Percentiles rank a stretch among this genome's conserved stretches.
Evolutionary conservation across 2,329 filamentous ascomycete genomes (phyloP).

Genomic region (Fusarium nisikadoi): DNA sequence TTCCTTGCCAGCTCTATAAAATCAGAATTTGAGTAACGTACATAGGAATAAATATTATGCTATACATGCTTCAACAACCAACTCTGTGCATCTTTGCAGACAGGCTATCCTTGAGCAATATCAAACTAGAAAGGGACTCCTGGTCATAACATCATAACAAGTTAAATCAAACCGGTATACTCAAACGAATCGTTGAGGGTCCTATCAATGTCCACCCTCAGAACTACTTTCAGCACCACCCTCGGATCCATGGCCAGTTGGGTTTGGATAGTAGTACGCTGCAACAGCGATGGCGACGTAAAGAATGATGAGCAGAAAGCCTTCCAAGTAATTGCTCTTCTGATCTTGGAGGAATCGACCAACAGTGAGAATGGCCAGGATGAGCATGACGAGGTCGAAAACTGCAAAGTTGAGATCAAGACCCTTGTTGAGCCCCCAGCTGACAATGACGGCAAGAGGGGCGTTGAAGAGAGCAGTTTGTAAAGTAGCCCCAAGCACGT

Average conservation of each 20-base stretch:
- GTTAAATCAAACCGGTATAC: not conserved
- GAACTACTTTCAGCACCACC: slow-evolving; percentile 4
- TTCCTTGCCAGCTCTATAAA: not conserved
- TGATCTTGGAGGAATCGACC: slow-evolving; percentile 88
- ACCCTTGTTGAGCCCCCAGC: slow-evolving; percentile 76
- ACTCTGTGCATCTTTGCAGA: not conserved
- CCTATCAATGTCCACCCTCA: slow-evolving; percentile 25
- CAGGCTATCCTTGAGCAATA: not conserved
- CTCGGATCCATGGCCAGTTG: slow-evolving; percentile 24
- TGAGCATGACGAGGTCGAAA: slow-evolving; percentile 84
- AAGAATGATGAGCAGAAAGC: slow-evolving; percentile 78
- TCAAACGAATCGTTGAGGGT: not conserved
- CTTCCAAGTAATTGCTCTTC: slow-evolving; percentile 92
- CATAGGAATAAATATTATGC: not conserved
- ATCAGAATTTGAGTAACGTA: not conserved
- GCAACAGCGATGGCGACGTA: slow-evolving; percentile 70
- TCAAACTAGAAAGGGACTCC: slow-evolving; percentile 4
- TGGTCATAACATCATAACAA: slow-evolving; percentile 22
- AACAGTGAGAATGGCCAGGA: slow-evolving; percentile 86
- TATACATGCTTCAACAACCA: slow-evolving; percentile 1
- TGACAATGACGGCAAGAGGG: slow-evolving; percentile 83
- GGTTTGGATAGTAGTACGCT: slow-evolving; percentile 66
- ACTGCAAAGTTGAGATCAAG: slow-evolving; percentile 89
- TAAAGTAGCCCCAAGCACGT: slow-evolving; percentile 86
- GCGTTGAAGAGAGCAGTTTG: slow-evolving; percentile 92